Conservation (phyloP, 371 early-diverging fungal species). For the Lichtheimia ornata region DNA sequence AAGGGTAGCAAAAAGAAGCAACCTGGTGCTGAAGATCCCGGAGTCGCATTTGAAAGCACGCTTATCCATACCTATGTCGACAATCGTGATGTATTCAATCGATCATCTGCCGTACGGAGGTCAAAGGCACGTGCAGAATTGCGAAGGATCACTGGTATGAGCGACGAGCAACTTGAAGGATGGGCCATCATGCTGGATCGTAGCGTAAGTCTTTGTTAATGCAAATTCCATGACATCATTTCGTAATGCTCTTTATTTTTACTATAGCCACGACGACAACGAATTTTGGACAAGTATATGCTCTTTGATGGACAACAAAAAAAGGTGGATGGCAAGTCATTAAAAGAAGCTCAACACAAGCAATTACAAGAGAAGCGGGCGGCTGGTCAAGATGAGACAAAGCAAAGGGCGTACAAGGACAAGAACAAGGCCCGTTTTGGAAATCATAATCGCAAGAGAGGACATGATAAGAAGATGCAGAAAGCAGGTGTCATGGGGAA, state of each 20-base stretch:
- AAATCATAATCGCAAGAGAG: slow-evolving; percentile 69
- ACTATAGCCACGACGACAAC: slow-evolving; percentile 65
- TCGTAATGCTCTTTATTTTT: background rate
- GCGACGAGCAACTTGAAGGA: slow-evolving; percentile 92
- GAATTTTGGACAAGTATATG: slow-evolving; percentile 64
- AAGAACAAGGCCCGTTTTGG: slow-evolving; percentile 67
- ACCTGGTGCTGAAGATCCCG: slow-evolving; percentile 47
- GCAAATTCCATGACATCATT: too few species aligned
- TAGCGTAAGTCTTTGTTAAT: slow-evolving; percentile 61
- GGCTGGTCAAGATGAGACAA: slow-evolving; percentile 24
- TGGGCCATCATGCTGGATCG: slow-evolving; percentile 87
- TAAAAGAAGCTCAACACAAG: slow-evolving; percentile 13
- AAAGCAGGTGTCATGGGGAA: slow-evolving; percentile 20
- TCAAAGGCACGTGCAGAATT: slow-evolving; percentile 62
- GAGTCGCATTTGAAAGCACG: slow-evolving; percentile 54
- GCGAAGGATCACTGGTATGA: slow-evolving; percentile 69
- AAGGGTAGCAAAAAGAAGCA: background rate
- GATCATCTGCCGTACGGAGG: slow-evolving; percentile 59
- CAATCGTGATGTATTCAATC: slow-evolving; percentile 62
- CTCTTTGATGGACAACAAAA: slow-evolving; percentile 39
- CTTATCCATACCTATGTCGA: slow-evolving; percentile 55
- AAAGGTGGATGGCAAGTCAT: slow-evolving; percentile 7
- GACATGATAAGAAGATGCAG: slow-evolving; percentile 64
- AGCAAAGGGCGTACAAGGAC: slow-evolving; percentile 51
- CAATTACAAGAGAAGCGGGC: slow-evolving; percentile 17